Conservation (phyloP, 2,329 filamentous ascomycete genomes). For the Ceratocystis diversiconidia region DNA sequence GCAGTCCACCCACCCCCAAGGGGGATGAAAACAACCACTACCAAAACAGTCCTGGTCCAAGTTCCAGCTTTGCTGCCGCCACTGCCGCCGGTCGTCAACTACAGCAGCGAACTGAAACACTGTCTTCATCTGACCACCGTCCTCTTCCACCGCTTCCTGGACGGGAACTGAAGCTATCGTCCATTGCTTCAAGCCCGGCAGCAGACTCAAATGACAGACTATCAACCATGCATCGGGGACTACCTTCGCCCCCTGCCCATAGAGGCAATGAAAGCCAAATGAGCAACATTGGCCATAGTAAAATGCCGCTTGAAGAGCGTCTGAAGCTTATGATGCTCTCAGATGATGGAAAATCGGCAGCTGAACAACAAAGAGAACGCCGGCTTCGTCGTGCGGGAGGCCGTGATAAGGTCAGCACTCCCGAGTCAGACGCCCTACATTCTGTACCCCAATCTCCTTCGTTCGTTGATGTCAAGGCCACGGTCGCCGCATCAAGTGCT, state of each 20-base stretch:
- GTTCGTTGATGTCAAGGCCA: conserved; percentile 7
- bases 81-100: conserved; percentile 37
- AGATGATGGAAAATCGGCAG: conserved; percentile 47
- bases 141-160: conserved; percentile 78
- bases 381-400: conserved; percentile 49
- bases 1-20: conserved; percentile 24
- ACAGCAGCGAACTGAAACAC: conserved; percentile 54
- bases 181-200: conserved; percentile 22
- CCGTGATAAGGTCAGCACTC: conserved; percentile 29
- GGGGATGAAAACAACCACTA: conserved; percentile 46
- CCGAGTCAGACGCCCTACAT: conserved; percentile 15
- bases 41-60: conserved; percentile 51
- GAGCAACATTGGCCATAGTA: conserved; percentile 46
- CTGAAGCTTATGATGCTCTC: conserved; percentile 81
- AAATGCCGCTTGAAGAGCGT: conserved; percentile 74
- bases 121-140: conserved; percentile 63
- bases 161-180: conserved; percentile 24
- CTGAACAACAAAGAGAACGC: conserved; percentile 53
- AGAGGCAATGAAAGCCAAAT: conserved; percentile 67
- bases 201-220: conserved; percentile 48
- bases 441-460: conserved; percentile 8
- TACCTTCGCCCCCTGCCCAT: conserved; percentile 58
- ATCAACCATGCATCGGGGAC: conserved; percentile 48
- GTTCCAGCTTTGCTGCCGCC: conserved; percentile 28
- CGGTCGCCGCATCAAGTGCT: conserved; percentile 6